phyloP scores from a whole-genome alignment of 164 flowering plant genomes.

The Kingdonia uniflora region DNA sequence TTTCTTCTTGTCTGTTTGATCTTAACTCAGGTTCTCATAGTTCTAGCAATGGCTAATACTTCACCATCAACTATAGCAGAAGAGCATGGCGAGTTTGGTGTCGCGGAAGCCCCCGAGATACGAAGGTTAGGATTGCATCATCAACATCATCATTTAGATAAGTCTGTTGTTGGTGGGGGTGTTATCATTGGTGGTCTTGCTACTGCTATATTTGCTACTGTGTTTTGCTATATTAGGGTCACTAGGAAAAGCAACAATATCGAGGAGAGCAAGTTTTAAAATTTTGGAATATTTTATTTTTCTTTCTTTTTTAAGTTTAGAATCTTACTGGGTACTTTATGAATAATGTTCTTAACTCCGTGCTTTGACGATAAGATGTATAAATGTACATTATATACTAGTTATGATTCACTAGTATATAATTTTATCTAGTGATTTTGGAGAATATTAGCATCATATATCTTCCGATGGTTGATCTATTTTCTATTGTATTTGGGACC shows the following conservation, averaged over 20 bases:
- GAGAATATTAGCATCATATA: no score
- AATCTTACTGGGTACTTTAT: no score
- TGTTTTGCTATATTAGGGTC: constrained; percentile 22
- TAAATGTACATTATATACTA: no score
- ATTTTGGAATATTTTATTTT: no score
- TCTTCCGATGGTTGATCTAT: no score
- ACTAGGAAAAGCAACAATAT: constrained; percentile 11
- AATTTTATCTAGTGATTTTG: no score
- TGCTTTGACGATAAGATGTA: no score
- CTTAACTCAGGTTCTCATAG: not conserved
- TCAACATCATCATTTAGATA: not conserved
- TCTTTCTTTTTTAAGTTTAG: no score
- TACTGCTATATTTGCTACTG: constrained; percentile 16
- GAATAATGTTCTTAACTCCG: no score
- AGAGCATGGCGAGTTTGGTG: not conserved
- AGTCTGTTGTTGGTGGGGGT: constrained; percentile 19
- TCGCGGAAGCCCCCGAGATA: constrained; percentile 11
- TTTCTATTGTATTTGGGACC: no score
- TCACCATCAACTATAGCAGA: not conserved
- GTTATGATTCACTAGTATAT: no score
- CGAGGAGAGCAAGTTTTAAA: no score
- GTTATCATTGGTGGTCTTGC: constrained; percentile 26
- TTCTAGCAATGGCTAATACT: not conserved
- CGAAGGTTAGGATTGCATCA: not conserved
- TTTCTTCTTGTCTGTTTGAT: constrained; percentile 13